These are phyloP conservation scores for Escovopsis sp. DNA, from an alignment of 2,329 filamentous ascomycete genomes.

Conservation along the genomic window DNA sequence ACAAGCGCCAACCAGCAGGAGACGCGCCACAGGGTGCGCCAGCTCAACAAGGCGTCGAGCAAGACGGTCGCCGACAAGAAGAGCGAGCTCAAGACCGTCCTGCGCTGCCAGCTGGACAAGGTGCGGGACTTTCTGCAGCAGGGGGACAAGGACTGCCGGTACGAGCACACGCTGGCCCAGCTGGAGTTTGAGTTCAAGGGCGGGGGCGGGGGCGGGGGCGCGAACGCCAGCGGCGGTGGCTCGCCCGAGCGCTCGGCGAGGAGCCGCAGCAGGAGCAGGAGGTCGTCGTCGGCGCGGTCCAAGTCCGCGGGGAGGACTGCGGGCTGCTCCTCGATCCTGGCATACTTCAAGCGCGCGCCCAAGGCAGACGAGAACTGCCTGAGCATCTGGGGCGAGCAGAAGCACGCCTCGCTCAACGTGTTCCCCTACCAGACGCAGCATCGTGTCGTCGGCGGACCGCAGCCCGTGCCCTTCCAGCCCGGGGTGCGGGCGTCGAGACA, in stretches of 20 bases:
- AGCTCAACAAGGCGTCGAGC: constrained; percentile 17
- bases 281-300: constrained; percentile 3
- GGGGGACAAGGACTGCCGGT: constrained; percentile 23
- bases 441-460: no score
- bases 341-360: constrained; percentile 30
- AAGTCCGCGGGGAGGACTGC: constrained; percentile 15
- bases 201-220: constrained; percentile 3
- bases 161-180: constrained; percentile 27
- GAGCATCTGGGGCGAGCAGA: constrained; percentile 12
- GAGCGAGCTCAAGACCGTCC: constrained; percentile 16
- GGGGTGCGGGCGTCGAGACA: no score
- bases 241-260: constrained; percentile 5
- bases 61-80: constrained; percentile 23
- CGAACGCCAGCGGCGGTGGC: not conserved
- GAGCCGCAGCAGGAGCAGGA: constrained; percentile 8
- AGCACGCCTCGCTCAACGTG: not conserved
- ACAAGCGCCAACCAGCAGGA: constrained; percentile 23
- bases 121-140: constrained; percentile 20
- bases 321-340: constrained; percentile 27
- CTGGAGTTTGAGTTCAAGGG: constrained; percentile 25
- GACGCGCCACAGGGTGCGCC: constrained; percentile 20
- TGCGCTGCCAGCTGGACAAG: constrained; percentile 29
- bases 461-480: no score
- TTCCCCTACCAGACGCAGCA: no score
- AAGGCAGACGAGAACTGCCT: constrained; percentile 16